Conservation (phyloP, 2,329 filamentous ascomycete genomes). For the Chaetoscypha palmicola region DNA sequence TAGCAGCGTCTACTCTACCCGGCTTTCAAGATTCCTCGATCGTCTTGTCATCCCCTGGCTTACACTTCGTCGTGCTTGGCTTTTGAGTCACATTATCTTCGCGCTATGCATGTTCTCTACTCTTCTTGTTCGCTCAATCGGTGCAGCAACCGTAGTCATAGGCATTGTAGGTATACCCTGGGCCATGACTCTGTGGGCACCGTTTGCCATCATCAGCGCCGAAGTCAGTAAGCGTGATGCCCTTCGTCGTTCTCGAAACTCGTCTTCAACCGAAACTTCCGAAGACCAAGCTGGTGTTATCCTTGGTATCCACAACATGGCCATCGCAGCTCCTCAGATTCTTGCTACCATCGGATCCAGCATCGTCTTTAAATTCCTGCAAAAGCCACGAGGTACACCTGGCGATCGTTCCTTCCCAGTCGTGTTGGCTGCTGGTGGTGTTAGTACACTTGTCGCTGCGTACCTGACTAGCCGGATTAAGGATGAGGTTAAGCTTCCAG, state of each 20-base stretch:
- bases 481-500: constrained; percentile 27
- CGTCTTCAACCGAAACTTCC: background rate
- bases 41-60: constrained; percentile 71
- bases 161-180: constrained; percentile 82
- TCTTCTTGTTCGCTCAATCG: constrained; percentile 65
- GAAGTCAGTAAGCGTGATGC: constrained; percentile 82
- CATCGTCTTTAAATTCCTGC: constrained; percentile 74
- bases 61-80: constrained; percentile 83
- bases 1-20: constrained; percentile 25
- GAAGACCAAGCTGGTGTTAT: constrained; percentile 54
- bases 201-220: constrained; percentile 88
- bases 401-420: constrained; percentile 84
- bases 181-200: constrained; percentile 90
- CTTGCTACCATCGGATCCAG: constrained; percentile 80
- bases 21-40: constrained; percentile 39
- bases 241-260: constrained; percentile 41
- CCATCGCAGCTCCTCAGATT: constrained; percentile 85
- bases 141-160: constrained; percentile 68
- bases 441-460: constrained; percentile 70
- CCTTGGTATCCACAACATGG: constrained; percentile 91
- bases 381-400: constrained; percentile 78
- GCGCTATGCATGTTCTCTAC: constrained; percentile 75
- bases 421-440: constrained; percentile 76
- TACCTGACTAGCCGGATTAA: constrained; percentile 43
- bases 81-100: constrained; percentile 79